Base-by-base conservation (phyloP, 2,329 filamentous ascomycete genomes). In the Magnaporthiopsis rhizophila region DNA sequence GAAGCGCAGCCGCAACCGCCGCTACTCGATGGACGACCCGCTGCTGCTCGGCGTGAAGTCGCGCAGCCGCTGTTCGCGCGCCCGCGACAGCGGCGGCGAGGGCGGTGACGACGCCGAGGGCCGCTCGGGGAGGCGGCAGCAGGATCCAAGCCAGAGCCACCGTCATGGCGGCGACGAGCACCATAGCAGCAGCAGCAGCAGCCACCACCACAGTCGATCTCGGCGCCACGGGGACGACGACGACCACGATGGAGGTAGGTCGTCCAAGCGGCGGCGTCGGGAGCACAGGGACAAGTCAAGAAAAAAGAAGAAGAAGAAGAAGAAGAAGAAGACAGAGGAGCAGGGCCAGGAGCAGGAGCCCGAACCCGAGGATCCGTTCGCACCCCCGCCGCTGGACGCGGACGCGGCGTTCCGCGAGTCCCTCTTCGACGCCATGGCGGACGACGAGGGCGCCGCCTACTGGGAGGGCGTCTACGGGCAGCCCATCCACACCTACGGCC, bases 381-480 rank as follows among this genome's bases (percentile, higher is more conserved):
- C 79, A 0, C 74, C 76, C 3, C 75, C 77, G 2, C 74, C 79
- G 0, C 79, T 90, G 21, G 85, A 89, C 69, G 83, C 91, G 0
- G 88, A 92, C 57, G 80, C 83, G 0, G 92, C 94, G 0, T 99
- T 99, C 74, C 88, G 91, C 36, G 91, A 96, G 75, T 97, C 92
- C 0, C 87, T 99, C 6, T 98, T 98, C 77, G 95, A 99, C 75
- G 95, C 95, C 38, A 89, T 99, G 76, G 94, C 92, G 53, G 95
- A 99, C 75, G 94, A 98, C 73, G 95, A 99, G 77, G 95, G 94
- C 60, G 95, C 95, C 2, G 85, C 87, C 9, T 99, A 95, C 78
- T 99, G 95, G 95, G 89, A 97, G 74, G 86, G 86, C 21, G 91
- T 99, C n/a, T 99, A 98, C 76, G 93, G 92, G 0, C 94, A 98